Evolutionary conservation across 2,329 filamentous ascomycete genomes (phyloP), one percentile per base, ranked within the genome.

Genomic region (Fusarium foetens): DNA sequence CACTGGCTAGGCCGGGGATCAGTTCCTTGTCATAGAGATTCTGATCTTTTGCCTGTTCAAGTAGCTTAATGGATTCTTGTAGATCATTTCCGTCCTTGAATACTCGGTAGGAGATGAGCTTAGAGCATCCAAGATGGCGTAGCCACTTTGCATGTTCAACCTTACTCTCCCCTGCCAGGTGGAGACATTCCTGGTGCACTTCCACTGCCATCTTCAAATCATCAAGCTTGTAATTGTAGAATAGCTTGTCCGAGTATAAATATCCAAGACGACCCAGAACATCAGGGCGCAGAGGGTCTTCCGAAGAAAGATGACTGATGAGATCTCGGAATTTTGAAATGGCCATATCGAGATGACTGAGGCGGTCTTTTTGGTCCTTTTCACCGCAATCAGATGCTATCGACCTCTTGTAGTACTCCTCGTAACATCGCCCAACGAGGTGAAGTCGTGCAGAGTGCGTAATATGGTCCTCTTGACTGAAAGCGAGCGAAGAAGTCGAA

Each of bases 21-120:
- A 59, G 3, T 6, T 12, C 23, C 0, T 25, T 36, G 7, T 35
- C 27, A 0, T 27, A 0, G 4, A 6, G 0, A 3, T 27, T 2
- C 0, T 53, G 17, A 3, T 27, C 25, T 8, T 17, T 59, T 11
- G 27, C 46, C n/a, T 41, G 17, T 4, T 35, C 27, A 1, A 59
- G 57, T 2, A 59, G 13, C 5, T 33, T 11, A 1, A 59, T 9
- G 3, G 46, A 23, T 11, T 53, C 17, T 5, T 41, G 12, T 0
- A 54, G 1, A 17, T 54, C 57, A 9, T 0, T 0, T 0, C 5
- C n/a, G 13, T 54, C 19, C 17, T 7, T 29, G 8, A 59, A 35
- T 3, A 25, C n/a, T 2, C 2, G 2, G 10, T 54, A 41, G 1
- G 46, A 23, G 4, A 11, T 2, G 14, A 31, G 35, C 2, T 19